Evolutionary conservation across 495 filamentous ascomycete species (phyloP), one percentile per base, ranked within the genome.

Genomic region (Aspergillus steynii): DNA sequence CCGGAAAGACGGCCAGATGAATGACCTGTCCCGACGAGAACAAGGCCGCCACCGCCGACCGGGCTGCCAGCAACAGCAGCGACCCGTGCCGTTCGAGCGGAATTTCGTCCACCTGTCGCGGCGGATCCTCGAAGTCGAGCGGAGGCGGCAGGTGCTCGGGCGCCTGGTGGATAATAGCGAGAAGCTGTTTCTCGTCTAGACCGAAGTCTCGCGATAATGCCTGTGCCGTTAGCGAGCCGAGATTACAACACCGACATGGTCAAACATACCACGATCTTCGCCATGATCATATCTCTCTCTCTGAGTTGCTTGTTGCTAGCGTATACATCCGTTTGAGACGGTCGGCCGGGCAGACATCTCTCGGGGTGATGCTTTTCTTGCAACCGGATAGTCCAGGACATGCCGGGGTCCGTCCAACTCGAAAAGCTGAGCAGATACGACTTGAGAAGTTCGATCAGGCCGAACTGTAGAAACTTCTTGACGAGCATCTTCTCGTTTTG

Each of bases 381-480:
- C 66, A 94, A 76, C 58, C 92, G 79, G n/a, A 85, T 83, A 20
- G 90, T 83, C 91, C 86, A 90, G 7, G 84, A 84, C 83, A 97
- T 67, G 66, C 90, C 87, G 68, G 73, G 84, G 57, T 78, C 86
- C 73, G 84, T 86, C 60, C 70, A 84, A 68, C 79, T 83, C 3
- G 72, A 70, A 15, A 85, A 73, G 32, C 75, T 82, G 60, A 85
- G 70, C 25, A 93, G 77, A 64, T 94, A 98, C 6, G 87, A 84
- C 69, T 97, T 95, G 20, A 96, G 69, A 15, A 97, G 73, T 69
- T 95, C 93, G 0, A 93, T 88, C 28, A 95, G 75, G 65, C 96
- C 96, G 51, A 92, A 90, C 64, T 96, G 90, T 58, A 97, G 74
- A 31, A 97, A 81, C 58, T 84, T 88, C 46, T 75, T 74, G 66